Evolutionary conservation across 1,139 yeast species (phyloP).

Genomic region (Protomyces pachydermus): DNA sequence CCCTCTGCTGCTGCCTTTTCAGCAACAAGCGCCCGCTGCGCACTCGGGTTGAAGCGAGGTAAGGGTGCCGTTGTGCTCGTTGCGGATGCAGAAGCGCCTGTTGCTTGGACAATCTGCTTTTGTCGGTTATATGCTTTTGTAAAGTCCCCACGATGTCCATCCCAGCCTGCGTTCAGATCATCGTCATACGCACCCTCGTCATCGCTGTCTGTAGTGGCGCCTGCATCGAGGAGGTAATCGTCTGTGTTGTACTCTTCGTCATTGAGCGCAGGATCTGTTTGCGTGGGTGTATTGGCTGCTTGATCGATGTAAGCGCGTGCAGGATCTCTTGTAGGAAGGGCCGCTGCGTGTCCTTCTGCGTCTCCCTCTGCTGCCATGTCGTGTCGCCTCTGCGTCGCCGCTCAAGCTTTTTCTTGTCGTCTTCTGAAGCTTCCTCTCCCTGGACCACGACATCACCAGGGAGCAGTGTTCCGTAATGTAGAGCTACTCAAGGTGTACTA

Average conservation of each 20-base stretch:
- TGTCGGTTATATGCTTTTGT: conserved; percentile 28
- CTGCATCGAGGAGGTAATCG: neutral
- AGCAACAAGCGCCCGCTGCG: conserved; percentile 11
- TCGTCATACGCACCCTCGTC: conserved; percentile 22
- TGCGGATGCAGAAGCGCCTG: neutral
- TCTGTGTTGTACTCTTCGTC: conserved; percentile 10
- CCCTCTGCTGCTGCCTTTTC: conserved; percentile 25
- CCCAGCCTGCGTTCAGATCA: conserved; percentile 24
- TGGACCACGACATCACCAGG: too few relatives aligned
- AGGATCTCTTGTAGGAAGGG: neutral
- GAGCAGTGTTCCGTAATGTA: too few relatives aligned
- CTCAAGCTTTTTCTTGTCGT: too few relatives aligned
- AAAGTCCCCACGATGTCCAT: conserved; percentile 24
- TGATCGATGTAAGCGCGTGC: neutral
- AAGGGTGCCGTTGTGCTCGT: neutral
- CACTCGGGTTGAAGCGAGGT: conserved; percentile 21
- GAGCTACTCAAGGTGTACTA: too few relatives aligned
- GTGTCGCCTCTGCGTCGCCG: too few relatives aligned
- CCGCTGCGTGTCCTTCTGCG: neutral
- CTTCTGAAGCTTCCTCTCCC: too few relatives aligned
- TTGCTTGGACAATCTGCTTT: conserved; percentile 16
- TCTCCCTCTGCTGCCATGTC: too few relatives aligned
- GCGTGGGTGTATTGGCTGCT: neutral
- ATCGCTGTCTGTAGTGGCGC: neutral
- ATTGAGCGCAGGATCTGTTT: neutral